Evolutionary conservation across 78 protist species (phyloP).

Genomic region (Cavenderia fasciculata): DNA sequence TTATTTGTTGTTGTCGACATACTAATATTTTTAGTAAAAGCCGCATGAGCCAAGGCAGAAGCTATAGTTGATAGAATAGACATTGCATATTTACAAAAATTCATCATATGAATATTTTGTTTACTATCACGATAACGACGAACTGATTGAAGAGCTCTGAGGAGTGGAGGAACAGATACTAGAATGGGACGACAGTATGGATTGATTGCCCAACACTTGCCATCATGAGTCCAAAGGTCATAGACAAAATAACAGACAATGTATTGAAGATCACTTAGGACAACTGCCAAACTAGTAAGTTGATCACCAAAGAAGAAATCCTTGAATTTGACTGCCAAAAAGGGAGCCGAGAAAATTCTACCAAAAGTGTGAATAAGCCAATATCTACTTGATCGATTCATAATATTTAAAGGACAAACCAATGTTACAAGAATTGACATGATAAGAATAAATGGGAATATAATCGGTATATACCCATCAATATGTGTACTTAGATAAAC

Average conservation of each 20-base stretch:
- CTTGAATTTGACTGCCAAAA: conserved; percentile 48
- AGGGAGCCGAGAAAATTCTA: conserved; percentile 69
- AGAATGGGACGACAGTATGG: conserved; percentile 50
- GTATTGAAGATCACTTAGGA: conserved; percentile 66
- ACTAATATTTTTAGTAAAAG: not conserved
- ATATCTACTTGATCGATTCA: conserved; percentile 27
- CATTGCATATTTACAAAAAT: conserved; percentile 62
- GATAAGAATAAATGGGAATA: conserved; percentile 40
- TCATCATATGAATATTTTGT: conserved; percentile 54
- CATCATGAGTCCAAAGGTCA: conserved; percentile 54
- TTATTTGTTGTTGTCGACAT: too few species aligned
- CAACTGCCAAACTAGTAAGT: conserved; percentile 32
- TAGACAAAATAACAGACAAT: conserved; percentile 58
- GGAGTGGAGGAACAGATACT: conserved; percentile 42
- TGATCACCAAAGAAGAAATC: conserved; percentile 83
- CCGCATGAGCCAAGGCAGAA: conserved; percentile 27
- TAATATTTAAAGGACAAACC: conserved; percentile 28
- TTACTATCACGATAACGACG: conserved; percentile 71
- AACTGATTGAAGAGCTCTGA: conserved; percentile 68
- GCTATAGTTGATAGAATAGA: not conserved
- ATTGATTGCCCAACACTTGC: conserved; percentile 35
- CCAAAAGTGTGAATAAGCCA: conserved; percentile 52
- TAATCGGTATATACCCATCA: conserved; percentile 23
- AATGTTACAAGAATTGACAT: not conserved
- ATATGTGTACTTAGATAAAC: conserved; percentile 14